Base-by-base conservation (phyloP, 768 basidiomycete species). In the Termitomyces sp. region DNA sequence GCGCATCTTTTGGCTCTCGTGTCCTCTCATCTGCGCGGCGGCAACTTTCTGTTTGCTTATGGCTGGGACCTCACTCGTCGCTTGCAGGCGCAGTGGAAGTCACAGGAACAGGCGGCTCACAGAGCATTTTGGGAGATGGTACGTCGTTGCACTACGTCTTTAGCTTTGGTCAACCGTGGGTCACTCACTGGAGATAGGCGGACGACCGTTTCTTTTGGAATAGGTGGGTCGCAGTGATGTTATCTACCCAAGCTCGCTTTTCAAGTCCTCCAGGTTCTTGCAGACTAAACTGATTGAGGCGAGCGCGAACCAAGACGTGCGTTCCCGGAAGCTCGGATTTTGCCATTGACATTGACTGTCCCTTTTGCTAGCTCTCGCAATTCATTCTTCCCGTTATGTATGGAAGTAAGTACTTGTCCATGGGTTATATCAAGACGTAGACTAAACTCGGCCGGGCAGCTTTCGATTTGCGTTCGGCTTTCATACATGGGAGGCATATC, bases 181-280 rank as follows among this genome's bases (percentile, higher is more conserved):
- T 45, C 41, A 57, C 16, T 45, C 41, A 57, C 16, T 21, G 11
- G 40, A 27, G 58, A 16, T 64, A 95, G 88, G 88, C 87, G 39
- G 97, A 99, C 61, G 94, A 97, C 66, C 81, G 95, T 60, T 99
- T 99, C 74, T 98, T 98, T 73, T 99, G 96, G 96, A 99, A 99
- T 72, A 90, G 84, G 83, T 89, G 56, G 46, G 71, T 67, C 16
- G n/a, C 27, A 7, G 16, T 17, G 37, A 17, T 27, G 14, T 27
- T 16, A 27, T 5, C n/a, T 19, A 23, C 28, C 17, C 28, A 54
- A 40, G n/a, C 30, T 25, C 21, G 6, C 37, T 21, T 32, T 51
- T 21, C 57, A 37, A 66, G 70, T 49, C 39, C 28, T 45, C 58
- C 61, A 78, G 75, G 60, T 75, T 70, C 56, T 57, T 76, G 51